Conservation (phyloP, 2,329 filamentous ascomycete genomes). For the Chalara sp. region DNA sequence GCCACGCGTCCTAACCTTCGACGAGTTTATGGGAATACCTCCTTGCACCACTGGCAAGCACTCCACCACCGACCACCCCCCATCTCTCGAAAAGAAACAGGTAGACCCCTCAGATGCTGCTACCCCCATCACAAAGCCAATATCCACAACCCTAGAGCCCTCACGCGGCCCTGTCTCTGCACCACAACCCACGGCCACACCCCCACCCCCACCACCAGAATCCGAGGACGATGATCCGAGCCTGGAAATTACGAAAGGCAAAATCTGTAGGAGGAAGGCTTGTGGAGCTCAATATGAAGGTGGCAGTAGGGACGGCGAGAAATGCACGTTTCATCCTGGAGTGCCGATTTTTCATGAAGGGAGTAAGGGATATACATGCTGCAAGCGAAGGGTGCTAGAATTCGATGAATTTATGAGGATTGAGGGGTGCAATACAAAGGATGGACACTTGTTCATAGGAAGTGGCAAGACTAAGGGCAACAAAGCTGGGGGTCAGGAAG, state of each 20-base stretch:
- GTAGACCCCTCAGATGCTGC: slow-evolving; percentile 28
- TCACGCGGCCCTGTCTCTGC: slow-evolving; percentile 36
- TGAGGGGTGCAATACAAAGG: slow-evolving; percentile 78
- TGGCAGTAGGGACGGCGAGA: slow-evolving; percentile 58
- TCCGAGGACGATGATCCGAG: slow-evolving; percentile 82
- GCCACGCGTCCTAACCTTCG: slow-evolving; percentile 90
- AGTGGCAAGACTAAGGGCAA: slow-evolving; percentile 59
- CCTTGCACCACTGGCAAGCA: slow-evolving; percentile 93
- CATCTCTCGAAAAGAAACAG: slow-evolving; percentile 52
- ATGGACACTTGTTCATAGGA: slow-evolving; percentile 77
- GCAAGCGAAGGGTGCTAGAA: slow-evolving; percentile 88
- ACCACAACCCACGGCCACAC: slow-evolving; percentile 33
- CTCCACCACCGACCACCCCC: slow-evolving; percentile 72
- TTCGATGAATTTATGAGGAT: slow-evolving; percentile 99
- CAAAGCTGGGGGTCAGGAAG: slow-evolving; percentile 56
- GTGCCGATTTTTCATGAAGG: slow-evolving; percentile 94
- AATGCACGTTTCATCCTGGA: slow-evolving; percentile 84
- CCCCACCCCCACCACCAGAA: slow-evolving; percentile 60
- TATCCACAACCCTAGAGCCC: slow-evolving; percentile 35
- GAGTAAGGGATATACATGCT: slow-evolving; percentile 96
- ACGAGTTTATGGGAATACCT: slow-evolving; percentile 90
- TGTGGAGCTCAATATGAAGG: slow-evolving; percentile 64
- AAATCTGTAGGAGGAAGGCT: slow-evolving; percentile 69
- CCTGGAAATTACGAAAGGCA: slow-evolving; percentile 65
- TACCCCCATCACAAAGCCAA: slow-evolving; percentile 39